Conservation (phyloP, 768 basidiomycete genomes). For the Tephrocybe sp. region DNA sequence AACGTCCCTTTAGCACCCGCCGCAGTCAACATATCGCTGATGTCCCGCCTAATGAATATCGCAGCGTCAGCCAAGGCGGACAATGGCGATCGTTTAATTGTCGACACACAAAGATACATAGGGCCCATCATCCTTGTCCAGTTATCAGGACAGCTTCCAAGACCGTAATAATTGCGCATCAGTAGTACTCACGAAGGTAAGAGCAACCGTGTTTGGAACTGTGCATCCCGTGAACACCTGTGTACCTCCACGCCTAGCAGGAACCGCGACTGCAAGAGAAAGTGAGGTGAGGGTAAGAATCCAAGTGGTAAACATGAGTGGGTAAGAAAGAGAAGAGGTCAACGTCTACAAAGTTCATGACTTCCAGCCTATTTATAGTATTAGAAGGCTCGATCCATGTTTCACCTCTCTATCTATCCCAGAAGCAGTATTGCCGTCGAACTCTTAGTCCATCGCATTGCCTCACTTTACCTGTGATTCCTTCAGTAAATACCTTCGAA, state of each 20-base stretch:
- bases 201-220: slow-evolving; percentile 27
- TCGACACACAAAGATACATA: slow-evolving; percentile 30
- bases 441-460: no score
- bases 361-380: no score
- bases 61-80: not conserved
- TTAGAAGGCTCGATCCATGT: no score
- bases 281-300: slow-evolving; percentile 12
- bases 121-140: slow-evolving; percentile 41
- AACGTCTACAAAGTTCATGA: no score
- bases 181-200: slow-evolving; percentile 30
- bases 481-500: no score
- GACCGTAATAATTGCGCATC: not conserved
- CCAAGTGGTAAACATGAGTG: no score
- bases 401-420: no score
- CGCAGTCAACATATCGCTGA: slow-evolving; percentile 22
- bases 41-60: slow-evolving; percentile 24
- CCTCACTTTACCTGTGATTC: no score
- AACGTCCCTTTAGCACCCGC: slow-evolving; percentile 27
- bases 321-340: no score
- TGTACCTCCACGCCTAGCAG: slow-evolving; percentile 12
- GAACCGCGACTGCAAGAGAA: slow-evolving; percentile 9
- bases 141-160: not conserved
- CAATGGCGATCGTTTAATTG: not conserved
- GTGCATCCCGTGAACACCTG: slow-evolving; percentile 32
- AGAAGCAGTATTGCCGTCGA: no score